Percentiles rank a stretch among this genome's conserved stretches.
Conservation (phyloP, 805 yeast species). For the Sungouiella thailandica region DNA sequence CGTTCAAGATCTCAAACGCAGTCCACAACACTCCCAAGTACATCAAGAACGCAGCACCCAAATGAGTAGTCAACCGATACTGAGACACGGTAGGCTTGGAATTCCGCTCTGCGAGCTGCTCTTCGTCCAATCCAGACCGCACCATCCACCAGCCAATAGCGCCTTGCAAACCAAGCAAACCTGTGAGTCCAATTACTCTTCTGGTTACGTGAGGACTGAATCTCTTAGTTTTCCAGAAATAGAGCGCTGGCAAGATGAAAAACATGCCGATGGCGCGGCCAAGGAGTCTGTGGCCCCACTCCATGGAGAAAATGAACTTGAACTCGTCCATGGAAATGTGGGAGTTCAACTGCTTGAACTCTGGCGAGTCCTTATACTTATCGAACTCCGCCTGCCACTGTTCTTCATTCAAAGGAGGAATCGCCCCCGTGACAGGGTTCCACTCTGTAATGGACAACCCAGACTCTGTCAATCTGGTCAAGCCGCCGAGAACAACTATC, state of each 20-base stretch:
- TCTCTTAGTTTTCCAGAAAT: conserved; percentile 63
- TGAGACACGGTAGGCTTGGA: conserved; percentile 98
- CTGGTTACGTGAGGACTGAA: conserved; percentile 64
- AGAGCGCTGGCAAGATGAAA: conserved; percentile 79
- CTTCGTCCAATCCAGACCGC: conserved; percentile 83
- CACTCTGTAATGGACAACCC: conserved; percentile 97
- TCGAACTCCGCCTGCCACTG: conserved; percentile 86
- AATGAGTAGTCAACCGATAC: conserved; percentile 87
- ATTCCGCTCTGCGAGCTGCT: conserved; percentile 68
- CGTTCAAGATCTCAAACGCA: conserved; percentile 78
- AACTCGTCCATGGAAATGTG: conserved; percentile 88
- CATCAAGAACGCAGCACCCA: conserved; percentile 86
- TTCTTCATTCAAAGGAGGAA: conserved; percentile 77
- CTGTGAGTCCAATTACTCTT: conserved; percentile 67
- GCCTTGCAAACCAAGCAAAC: conserved; percentile 86
- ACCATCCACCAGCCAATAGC: conserved; percentile 99
- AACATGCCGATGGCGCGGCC: conserved; percentile 88
- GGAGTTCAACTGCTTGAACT: conserved; percentile 82
- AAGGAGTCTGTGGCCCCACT: conserved; percentile 92
- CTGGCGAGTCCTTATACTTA: conserved; percentile 84
- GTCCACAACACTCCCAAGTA: conserved; percentile 89
- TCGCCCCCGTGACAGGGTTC: conserved; percentile 94
- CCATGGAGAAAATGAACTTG: conserved; percentile 93
- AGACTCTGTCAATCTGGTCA: conserved; percentile 91
- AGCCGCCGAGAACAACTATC: conserved; percentile 93